A percentile compares a stretch with the other conserved stretches of the same genome.
phyloP scores from a whole-genome alignment of 1,284 basidiomycete genomes.

The Puccinia horiana region DNA sequence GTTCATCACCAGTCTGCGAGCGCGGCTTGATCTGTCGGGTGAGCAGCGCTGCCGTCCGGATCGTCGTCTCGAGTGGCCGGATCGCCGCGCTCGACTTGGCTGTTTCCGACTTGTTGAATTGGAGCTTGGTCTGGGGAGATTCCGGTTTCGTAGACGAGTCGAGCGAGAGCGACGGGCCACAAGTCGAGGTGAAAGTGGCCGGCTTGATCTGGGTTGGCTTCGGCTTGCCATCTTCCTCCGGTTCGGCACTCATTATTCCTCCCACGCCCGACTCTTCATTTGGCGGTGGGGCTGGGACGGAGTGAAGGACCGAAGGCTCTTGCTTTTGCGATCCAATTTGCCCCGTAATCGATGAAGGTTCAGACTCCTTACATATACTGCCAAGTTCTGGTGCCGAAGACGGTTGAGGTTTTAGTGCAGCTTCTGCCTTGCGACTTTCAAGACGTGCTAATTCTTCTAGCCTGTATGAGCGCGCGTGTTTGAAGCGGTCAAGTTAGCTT shows the following conservation, averaged over 20 bases:
- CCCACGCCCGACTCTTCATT: neutral
- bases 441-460: conserved; percentile 23
- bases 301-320: neutral
- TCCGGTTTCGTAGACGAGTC: neutral
- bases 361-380: neutral
- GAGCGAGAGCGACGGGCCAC: neutral
- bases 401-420: neutral
- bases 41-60: conserved; percentile 1
- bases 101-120: neutral
- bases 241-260: neutral
- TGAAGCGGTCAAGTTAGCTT: neutral
- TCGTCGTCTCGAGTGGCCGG: neutral
- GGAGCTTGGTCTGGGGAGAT: neutral
- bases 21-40: conserved; percentile 20
- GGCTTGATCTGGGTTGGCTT: neutral
- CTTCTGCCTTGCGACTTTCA: conserved; percentile 8
- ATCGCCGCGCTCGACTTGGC: neutral
- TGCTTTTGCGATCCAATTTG: neutral
- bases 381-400: neutral
- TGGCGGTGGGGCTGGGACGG: neutral
- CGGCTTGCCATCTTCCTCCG: neutral
- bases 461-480: neutral
- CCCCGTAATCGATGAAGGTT: neutral
- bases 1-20: neutral
- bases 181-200: neutral